Evolutionary conservation across 768 basidiomycete species (phyloP), one percentile per base, ranked within the genome.

Genomic region (Saitozyma sp.): DNA sequence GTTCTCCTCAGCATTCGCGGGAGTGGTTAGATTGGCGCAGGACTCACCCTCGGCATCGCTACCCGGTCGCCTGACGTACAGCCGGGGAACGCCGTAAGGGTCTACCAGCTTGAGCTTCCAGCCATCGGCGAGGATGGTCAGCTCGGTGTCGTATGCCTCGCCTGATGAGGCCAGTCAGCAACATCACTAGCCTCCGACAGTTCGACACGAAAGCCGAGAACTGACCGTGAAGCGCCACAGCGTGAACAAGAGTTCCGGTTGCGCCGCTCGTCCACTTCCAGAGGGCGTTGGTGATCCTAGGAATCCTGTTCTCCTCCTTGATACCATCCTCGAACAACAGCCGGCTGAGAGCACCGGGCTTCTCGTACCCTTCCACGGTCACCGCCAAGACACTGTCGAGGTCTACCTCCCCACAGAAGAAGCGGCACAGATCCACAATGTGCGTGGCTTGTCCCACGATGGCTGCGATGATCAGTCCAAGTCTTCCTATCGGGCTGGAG

Each of bases 241-340:
- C 83, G 71, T 98, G 95, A 1, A 86, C 88, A 77, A 98, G 87
- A 65, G 85, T 88, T 19, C 94, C 94, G 20, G 95, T 89, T 38
- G 92, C 95, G 6, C 94, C 94, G 58, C 84, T 90, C 68, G 90
- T 88, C 74, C 94, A 97, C 83, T 95, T 96, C 93, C 94, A 97
- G 37, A 86, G 89, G 40, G 94, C 93, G 19, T 88, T 83, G 11
- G 94, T 97, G 61, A 91, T 89, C 5, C 29, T 29, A 29, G 29
- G 29, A 5, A 29, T 29, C 29, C 29, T 74, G 93, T 89, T 40
- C 8, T 86, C 79, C 70, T 93, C 90, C 74, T 86, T 84, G 74
- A 85, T 84, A 75, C 79, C 84, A 80, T 96, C 94, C 77, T 96
- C 90, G 57, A 96, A 83, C n/a, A 81, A 73, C 68, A 92, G 84